These are phyloP conservation scores for rapeseed (Brassica napus) DNA, from an alignment of 345 rosid species.

Conservation along the genomic window DNA sequence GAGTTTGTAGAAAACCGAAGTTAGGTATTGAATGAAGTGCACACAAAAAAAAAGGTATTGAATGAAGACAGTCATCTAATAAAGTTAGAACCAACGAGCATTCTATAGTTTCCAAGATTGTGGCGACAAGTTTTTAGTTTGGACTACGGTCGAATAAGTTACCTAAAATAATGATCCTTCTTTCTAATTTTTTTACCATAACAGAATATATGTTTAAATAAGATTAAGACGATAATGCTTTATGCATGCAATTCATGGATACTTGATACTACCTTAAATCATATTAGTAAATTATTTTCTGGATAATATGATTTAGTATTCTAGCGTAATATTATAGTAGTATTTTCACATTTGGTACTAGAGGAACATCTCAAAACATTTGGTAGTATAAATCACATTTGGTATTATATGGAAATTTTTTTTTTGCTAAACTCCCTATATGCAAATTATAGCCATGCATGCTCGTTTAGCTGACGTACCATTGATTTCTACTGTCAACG, in stretches of 20 bases:
- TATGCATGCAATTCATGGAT: neutral
- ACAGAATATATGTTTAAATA: neutral
- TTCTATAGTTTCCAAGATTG: slow-evolving; percentile 13
- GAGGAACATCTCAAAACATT: slow-evolving; percentile 3
- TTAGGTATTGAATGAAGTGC: slow-evolving; percentile 4
- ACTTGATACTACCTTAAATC: neutral
- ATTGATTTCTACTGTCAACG: slow-evolving; percentile 21
- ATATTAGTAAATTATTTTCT: neutral
- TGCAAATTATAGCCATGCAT: neutral
- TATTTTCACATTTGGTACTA: slow-evolving; percentile 13
- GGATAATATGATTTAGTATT: neutral
- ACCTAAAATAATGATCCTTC: neutral
- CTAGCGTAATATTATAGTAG: neutral
- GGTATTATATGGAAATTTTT: too few species aligned
- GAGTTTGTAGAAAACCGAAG: neutral
- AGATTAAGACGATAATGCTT: neutral
- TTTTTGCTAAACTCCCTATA: neutral
- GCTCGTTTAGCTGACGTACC: slow-evolving; percentile 13
- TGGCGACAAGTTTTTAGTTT: slow-evolving; percentile 23
- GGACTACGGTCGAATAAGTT: neutral
- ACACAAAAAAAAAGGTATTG: neutral
- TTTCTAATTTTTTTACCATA: neutral
- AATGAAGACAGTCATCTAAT: neutral
- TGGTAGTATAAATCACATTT: too few species aligned
- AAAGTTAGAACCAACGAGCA: slow-evolving; percentile 11